Evolutionary conservation across 352 stramenopile species (phyloP).

Genomic region (Phytophthora sojae): DNA sequence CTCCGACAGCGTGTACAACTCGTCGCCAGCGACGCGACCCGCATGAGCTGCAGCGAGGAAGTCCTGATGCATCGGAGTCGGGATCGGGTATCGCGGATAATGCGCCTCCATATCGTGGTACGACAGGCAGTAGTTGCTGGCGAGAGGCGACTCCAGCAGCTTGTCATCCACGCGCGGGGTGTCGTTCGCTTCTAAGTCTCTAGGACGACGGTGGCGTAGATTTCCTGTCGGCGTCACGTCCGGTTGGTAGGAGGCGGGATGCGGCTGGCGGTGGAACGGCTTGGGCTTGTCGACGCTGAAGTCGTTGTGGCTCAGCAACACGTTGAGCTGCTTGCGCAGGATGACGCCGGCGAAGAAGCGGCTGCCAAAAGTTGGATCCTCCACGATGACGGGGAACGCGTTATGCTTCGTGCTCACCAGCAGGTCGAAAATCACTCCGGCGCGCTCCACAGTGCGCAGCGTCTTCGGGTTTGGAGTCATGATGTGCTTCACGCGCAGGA

Average conservation of each 20-base stretch:
- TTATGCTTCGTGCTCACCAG: constrained; percentile 89
- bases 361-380: constrained; percentile 85
- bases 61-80: constrained; percentile 50
- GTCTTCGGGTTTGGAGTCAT: constrained; percentile 96
- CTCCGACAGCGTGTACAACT: constrained; percentile 67
- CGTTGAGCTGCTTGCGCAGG: constrained; percentile 82
- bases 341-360: constrained; percentile 86
- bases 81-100: constrained; percentile 86
- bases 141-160: constrained; percentile 46
- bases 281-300: constrained; percentile 73
- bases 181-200: constrained; percentile 32
- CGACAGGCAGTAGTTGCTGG: constrained; percentile 67
- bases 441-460: constrained; percentile 92
- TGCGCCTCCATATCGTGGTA: constrained; percentile 85
- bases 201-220: constrained; percentile 33
- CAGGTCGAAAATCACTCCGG: constrained; percentile 94
- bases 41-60: constrained; percentile 36
- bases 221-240: constrained; percentile 42
- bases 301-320: constrained; percentile 75
- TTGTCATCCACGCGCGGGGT: constrained; percentile 55
- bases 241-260: constrained; percentile 49
- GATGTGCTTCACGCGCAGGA: constrained; percentile 91
- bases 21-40: constrained; percentile 39
- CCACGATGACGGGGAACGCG: constrained; percentile 88
- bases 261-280: constrained; percentile 75